phyloP scores from a whole-genome alignment of 495 filamentous ascomycete species.

The Entonaema liquescens region DNA sequence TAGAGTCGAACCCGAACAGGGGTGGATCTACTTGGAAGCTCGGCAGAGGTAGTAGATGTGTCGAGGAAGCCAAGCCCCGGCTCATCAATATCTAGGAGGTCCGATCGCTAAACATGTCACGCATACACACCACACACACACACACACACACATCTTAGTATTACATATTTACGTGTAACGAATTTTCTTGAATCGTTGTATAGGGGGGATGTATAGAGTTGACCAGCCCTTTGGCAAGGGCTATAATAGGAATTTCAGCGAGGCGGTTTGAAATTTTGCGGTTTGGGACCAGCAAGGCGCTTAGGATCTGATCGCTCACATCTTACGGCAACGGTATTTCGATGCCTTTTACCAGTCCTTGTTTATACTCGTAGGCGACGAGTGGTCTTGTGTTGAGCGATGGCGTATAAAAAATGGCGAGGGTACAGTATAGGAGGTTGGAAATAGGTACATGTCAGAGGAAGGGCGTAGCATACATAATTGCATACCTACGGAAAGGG shows the following conservation, averaged over 20 bases:
- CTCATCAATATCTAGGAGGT: slow-evolving; percentile 33
- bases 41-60: slow-evolving; percentile 61
- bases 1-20: slow-evolving; percentile 60
- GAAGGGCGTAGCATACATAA: slow-evolving; percentile 39
- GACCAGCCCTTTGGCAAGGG: slow-evolving; percentile 9
- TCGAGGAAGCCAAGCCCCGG: slow-evolving; percentile 35
- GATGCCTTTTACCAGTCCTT: slow-evolving; percentile 26
- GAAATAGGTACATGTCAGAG: slow-evolving; percentile 32
- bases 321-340: slow-evolving; percentile 29
- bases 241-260: slow-evolving; percentile 35
- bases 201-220: slow-evolving; percentile 42
- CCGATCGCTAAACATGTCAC: slow-evolving; percentile 3
- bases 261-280: slow-evolving; percentile 38
- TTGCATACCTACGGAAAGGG: slow-evolving; percentile 18
- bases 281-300: slow-evolving; percentile 40
- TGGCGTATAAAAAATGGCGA: slow-evolving; percentile 46
- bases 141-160: not conserved
- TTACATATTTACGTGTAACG: slow-evolving; percentile 40
- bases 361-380: slow-evolving; percentile 27
- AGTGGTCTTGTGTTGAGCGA: slow-evolving; percentile 42
- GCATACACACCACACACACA: not conserved
- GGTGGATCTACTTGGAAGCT: slow-evolving; percentile 52
- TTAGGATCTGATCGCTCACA: slow-evolving; percentile 37
- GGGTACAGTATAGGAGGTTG: slow-evolving; percentile 22
- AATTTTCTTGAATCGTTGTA: slow-evolving; percentile 43